Conservation (phyloP, 2,329 filamentous ascomycete genomes). For the Hymenotorrendiella dingleyae region DNA sequence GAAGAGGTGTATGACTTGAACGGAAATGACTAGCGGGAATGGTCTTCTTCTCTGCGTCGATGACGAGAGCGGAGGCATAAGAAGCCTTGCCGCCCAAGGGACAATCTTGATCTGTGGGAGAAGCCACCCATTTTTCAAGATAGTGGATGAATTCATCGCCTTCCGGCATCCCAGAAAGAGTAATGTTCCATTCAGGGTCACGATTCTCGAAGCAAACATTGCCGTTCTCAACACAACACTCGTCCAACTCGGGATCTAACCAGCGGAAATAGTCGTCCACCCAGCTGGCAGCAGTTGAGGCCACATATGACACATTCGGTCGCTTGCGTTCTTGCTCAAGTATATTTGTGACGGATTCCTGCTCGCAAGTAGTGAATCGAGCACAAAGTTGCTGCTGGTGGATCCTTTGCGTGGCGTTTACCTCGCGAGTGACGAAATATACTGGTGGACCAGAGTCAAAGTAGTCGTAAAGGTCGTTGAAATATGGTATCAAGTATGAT, state of each 20-base stretch:
- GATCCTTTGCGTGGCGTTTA: slow-evolving; percentile 69
- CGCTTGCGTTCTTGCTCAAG: slow-evolving; percentile 93
- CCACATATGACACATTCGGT: slow-evolving; percentile 78
- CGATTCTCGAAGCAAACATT: slow-evolving; percentile 74
- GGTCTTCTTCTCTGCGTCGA: slow-evolving; percentile 60
- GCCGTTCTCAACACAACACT: slow-evolving; percentile 63
- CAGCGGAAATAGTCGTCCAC: slow-evolving; percentile 94
- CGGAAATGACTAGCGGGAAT: slow-evolving; percentile 87
- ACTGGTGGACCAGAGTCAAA: slow-evolving; percentile 88
- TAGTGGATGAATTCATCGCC: slow-evolving; percentile 87
- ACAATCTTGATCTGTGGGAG: slow-evolving; percentile 77
- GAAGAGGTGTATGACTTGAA: slow-evolving; percentile 79
- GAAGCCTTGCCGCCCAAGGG: slow-evolving; percentile 83
- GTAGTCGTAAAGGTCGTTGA: slow-evolving; percentile 92
- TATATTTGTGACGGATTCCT: slow-evolving; percentile 78
- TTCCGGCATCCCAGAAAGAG: slow-evolving; percentile 85
- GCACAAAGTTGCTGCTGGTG: slow-evolving; percentile 86
- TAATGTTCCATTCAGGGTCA: slow-evolving; percentile 80
- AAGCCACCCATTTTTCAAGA: slow-evolving; percentile 71
- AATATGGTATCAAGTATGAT: slow-evolving; percentile 93
- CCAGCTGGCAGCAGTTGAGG: slow-evolving; percentile 88
- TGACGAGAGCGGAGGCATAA: slow-evolving; percentile 77
- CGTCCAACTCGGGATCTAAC: slow-evolving; percentile 63
- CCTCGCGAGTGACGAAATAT: slow-evolving; percentile 83
- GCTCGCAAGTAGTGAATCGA: slow-evolving; percentile 81